A percentile compares a stretch with the other conserved stretches of the same genome.
phyloP scores from a whole-genome alignment of 1,284 basidiomycete genomes.

The Ganoderma sp. region DNA sequence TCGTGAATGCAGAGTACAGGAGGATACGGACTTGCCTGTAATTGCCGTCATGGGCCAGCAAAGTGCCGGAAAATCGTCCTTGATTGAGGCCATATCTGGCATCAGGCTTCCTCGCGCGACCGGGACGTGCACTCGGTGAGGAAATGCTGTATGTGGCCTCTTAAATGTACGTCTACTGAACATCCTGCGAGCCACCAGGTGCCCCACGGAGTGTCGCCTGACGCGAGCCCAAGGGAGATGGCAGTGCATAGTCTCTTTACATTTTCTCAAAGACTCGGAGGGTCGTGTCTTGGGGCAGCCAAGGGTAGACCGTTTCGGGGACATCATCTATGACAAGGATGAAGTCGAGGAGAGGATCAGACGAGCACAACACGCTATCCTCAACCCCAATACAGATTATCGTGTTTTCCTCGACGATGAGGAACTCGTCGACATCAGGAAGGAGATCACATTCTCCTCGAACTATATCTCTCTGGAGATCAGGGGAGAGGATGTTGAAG shows the following conservation, averaged over 20 bases:
- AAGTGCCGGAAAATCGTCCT: constrained; percentile 74
- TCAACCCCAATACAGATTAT: constrained; percentile 56
- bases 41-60: constrained; percentile 55
- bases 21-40: constrained; percentile 70
- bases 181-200: constrained; percentile 47
- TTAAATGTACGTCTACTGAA: not conserved
- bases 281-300: constrained; percentile 51
- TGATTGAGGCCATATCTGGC: constrained; percentile 79
- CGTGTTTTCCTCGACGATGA: constrained; percentile 43
- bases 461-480: constrained; percentile 72
- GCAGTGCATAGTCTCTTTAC: constrained; percentile 66
- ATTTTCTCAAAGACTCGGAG: constrained; percentile 47
- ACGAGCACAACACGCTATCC: constrained; percentile 74
- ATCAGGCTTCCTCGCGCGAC: constrained; percentile 68
- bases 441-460: constrained; percentile 61
- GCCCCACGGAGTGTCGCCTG: constrained; percentile 73
- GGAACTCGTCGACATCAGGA: constrained; percentile 27
- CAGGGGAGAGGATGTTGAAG: constrained; percentile 69
- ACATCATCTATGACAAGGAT: constrained; percentile 52
- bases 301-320: constrained; percentile 56
- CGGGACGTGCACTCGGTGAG: constrained; percentile 68
- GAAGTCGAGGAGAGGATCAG: constrained; percentile 69
- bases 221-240: constrained; percentile 53
- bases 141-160: not conserved
- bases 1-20: constrained; percentile 52